Base-by-base conservation (phyloP, 2,329 filamentous ascomycete species). In the Celoporthe dispersa region DNA sequence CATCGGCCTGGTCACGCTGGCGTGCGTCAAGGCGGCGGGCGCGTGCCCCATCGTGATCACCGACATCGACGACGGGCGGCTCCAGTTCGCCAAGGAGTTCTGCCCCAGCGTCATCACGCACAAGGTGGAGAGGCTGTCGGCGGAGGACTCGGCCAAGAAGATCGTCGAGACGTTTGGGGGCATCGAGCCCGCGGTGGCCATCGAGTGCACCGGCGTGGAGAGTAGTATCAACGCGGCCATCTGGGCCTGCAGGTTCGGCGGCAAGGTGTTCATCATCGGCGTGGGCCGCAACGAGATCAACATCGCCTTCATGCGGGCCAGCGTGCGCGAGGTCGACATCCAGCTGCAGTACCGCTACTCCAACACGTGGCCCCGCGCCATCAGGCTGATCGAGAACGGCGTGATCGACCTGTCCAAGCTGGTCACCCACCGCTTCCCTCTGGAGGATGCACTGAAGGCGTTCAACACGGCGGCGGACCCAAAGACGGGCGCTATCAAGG, bases 191-290 rank as follows among this genome's bases (percentile, higher is more conserved):
- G 87, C 90, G 25, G 84, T 97, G 67, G 91, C 90, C 16, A 87
- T 98, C 81, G 95, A 98, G 82, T 98, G 95, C 84, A 98, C 96
- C 0, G 96, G 96, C 65, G 94, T 97, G 22, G 94, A 98, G 85
- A 93, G 90, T 82, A 94, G 91, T 80, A 92, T 98, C 77, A 89
- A 90, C 7, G 87, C 92, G 37, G 94, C 94, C 67, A 95, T 98
- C 79, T 96, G 94, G 87, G 91, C 93, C 12, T 89, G 92, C 79
- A 97, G 95, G 83, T 98, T 98, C 77, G 96, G 95, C 74, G 95
- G 96, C 76, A 97, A 97, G 82, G 95, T 98, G 67, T 98, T 98
- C 78, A 92, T 98, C 73, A 97, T 98, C 74, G 95, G 95, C 55
- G 94, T 98, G 2, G 96, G 95, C 74, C 95, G 92, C 86, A 94